These are phyloP conservation scores for Sugiyamaella lignohabitans DNA, from an alignment of 805 yeast genomes.

Conservation along the genomic window DNA sequence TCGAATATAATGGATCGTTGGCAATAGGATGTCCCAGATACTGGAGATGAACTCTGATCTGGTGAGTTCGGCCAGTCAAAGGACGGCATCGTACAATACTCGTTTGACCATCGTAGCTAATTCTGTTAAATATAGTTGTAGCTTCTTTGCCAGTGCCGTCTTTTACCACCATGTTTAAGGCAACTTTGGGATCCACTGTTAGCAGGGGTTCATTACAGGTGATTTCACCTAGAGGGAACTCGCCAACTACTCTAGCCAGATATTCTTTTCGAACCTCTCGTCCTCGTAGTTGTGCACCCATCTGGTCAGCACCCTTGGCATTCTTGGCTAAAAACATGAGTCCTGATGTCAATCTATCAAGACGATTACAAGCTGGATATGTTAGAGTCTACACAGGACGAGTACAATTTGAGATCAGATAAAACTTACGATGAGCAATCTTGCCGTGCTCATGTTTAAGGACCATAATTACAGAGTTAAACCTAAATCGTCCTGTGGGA, in stretches of 20 bases:
- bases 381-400: neutral
- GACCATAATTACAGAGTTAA: slow-evolving; percentile 73
- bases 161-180: slow-evolving; percentile 54
- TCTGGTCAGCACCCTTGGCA: slow-evolving; percentile 66
- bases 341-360: slow-evolving; percentile 90
- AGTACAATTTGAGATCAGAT: neutral
- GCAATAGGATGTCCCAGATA: slow-evolving; percentile 84
- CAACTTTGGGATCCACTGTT: slow-evolving; percentile 68
- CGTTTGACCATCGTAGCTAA: slow-evolving; percentile 61
- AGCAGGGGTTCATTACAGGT: slow-evolving; percentile 59
- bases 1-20: slow-evolving; percentile 87
- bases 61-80: slow-evolving; percentile 90
- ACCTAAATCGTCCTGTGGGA: slow-evolving; percentile 83
- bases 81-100: slow-evolving; percentile 82
- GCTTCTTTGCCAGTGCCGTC: slow-evolving; percentile 57
- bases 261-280: slow-evolving; percentile 75
- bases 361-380: slow-evolving; percentile 60
- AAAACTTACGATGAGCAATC: slow-evolving; percentile 50
- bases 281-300: slow-evolving; percentile 63
- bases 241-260: slow-evolving; percentile 81
- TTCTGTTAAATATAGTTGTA: slow-evolving; percentile 57
- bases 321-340: slow-evolving; percentile 84
- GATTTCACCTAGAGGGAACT: slow-evolving; percentile 60
- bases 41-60: slow-evolving; percentile 88
- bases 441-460: slow-evolving; percentile 63